Percentiles rank a stretch among this genome's conserved stretches.
Conservation (phyloP, 2,329 filamentous ascomycete species). For the Penicillium rolfsii region DNA sequence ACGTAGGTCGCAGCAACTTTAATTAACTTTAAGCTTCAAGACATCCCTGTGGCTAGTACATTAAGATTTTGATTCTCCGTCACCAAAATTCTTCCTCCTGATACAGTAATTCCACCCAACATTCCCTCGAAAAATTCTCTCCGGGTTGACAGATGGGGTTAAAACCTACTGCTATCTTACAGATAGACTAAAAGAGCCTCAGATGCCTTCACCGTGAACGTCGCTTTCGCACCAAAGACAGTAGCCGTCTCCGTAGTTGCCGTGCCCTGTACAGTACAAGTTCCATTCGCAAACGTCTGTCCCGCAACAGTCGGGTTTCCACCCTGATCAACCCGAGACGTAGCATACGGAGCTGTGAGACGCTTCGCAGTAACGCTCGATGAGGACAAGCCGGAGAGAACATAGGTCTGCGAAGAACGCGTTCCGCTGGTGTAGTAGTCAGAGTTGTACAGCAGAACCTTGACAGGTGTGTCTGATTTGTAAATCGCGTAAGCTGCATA, state of each 20-base stretch:
- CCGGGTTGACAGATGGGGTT: no score
- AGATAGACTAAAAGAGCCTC: constrained; percentile 57
- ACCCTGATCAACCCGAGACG: constrained; percentile 51
- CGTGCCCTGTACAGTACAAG: constrained; percentile 49
- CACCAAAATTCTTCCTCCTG: background rate
- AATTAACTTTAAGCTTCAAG: background rate
- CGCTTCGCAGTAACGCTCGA: constrained; percentile 47
- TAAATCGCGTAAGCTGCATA: constrained; percentile 56
- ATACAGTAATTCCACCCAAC: background rate
- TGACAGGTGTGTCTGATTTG: constrained; percentile 40
- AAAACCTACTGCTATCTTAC: background rate
- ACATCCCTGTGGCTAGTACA: background rate
- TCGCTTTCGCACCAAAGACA: constrained; percentile 38
- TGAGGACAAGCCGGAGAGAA: constrained; percentile 46
- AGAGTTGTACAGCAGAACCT: constrained; percentile 45
- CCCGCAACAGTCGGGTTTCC: constrained; percentile 51
- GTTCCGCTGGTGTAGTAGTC: constrained; percentile 39
- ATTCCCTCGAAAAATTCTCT: background rate
- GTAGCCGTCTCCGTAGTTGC: constrained; percentile 28
- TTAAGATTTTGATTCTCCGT: background rate
- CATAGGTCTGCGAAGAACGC: constrained; percentile 42
- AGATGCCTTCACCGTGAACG: constrained; percentile 49
- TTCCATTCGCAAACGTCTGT: constrained; percentile 52
- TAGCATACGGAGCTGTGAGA: constrained; percentile 51
- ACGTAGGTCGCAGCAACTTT: background rate